Evolutionary conservation across 768 basidiomycete species (phyloP).

Genomic region (Kwoniella europaea): DNA sequence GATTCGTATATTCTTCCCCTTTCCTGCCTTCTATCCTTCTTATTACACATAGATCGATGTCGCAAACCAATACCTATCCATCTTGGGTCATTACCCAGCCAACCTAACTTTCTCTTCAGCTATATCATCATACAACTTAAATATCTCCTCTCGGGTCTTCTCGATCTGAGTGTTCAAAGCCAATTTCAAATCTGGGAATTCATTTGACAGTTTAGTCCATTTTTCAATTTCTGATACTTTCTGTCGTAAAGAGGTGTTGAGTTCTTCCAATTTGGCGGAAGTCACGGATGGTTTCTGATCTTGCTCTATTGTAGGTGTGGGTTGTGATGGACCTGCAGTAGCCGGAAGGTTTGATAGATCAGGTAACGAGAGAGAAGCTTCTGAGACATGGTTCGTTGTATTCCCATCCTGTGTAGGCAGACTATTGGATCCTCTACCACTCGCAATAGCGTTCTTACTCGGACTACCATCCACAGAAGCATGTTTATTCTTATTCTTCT

Average conservation of each 20-base stretch:
- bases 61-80: not conserved
- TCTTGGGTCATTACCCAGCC: not conserved
- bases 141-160: slow-evolving; percentile 23
- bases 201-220: slow-evolving; percentile 5
- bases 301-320: not conserved
- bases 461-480: not conserved
- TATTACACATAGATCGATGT: not conserved
- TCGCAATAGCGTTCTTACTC: not conserved
- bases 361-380: not conserved
- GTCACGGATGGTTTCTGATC: not conserved
- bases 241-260: not conserved
- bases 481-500: slow-evolving; percentile 10
- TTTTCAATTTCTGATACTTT: slow-evolving; percentile 23
- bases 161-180: slow-evolving; percentile 14
- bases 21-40: not conserved
- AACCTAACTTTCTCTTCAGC: slow-evolving; percentile 12
- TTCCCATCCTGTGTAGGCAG: not conserved
- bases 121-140: slow-evolving; percentile 23
- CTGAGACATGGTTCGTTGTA: not conserved
- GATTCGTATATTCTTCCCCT: not conserved
- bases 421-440: not conserved
- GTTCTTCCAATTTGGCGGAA: slow-evolving; percentile 2
- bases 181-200: slow-evolving; percentile 13
- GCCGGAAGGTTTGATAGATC: not conserved
- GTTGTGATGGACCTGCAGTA: not conserved